These are phyloP conservation scores for Penicillium sp. DNA, from an alignment of 2,329 filamentous ascomycete species.

Conservation along the genomic window DNA sequence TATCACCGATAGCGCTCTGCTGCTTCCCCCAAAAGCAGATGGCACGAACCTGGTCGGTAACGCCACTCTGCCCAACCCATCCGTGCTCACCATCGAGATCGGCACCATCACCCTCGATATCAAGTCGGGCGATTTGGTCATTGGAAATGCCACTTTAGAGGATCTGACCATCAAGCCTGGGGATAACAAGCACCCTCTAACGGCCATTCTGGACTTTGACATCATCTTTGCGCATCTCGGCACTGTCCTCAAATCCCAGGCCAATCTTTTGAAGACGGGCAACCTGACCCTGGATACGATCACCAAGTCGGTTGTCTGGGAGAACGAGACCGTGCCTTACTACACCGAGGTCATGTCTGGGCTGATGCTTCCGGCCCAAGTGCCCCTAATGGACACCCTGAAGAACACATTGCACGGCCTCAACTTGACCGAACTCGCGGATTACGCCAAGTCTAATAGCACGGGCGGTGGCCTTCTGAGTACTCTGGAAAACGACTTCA, in stretches of 20 bases:
- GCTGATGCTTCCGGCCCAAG: constrained; percentile 29
- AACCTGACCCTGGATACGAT: constrained; percentile 28
- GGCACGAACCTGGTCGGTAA: constrained; percentile 55
- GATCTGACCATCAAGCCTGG: constrained; percentile 55
- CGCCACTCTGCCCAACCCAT: constrained; percentile 58
- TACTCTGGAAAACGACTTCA: constrained; percentile 1
- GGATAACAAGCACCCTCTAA: constrained; percentile 50
- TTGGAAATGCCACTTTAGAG: constrained; percentile 52
- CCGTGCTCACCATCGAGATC: constrained; percentile 54
- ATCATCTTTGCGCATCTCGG: constrained; percentile 31
- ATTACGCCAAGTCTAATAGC: constrained; percentile 6
- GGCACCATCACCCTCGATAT: constrained; percentile 56
- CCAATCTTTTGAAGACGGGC: constrained; percentile 24
- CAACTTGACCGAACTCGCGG: constrained; percentile 14
- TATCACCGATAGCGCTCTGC: constrained; percentile 47
- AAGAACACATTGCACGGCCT: constrained; percentile 31
- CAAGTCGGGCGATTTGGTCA: constrained; percentile 45
- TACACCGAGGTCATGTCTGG: constrained; percentile 35
- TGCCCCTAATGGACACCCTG: constrained; percentile 26
- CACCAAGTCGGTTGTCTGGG: constrained; percentile 28
- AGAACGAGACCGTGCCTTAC: constrained; percentile 33
- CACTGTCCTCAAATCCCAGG: constrained; percentile 26
- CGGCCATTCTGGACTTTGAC: constrained; percentile 48
- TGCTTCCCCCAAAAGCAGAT: constrained; percentile 42
- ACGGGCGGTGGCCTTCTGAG: constrained; percentile 7